Conservation (phyloP, 805 yeast species). For the Ogataea dorogensis region DNA sequence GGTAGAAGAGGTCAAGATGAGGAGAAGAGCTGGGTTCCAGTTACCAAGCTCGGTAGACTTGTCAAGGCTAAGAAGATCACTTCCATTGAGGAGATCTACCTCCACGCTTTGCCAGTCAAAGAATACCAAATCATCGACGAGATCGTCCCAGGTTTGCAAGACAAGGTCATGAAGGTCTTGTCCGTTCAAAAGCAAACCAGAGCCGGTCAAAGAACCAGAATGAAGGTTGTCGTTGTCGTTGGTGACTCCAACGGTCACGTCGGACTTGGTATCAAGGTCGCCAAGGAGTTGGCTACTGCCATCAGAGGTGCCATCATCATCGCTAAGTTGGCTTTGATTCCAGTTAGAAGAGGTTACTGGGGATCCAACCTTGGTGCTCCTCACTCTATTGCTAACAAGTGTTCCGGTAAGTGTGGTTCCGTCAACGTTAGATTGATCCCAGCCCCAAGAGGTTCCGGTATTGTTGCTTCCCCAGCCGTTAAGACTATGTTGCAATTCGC, state of each 20-base stretch:
- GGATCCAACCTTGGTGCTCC: constrained; percentile 99
- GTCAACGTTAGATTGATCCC: constrained; percentile 98
- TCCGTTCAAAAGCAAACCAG: constrained; percentile 99
- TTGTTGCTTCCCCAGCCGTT: constrained; percentile 99
- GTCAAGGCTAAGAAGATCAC: constrained; percentile 98
- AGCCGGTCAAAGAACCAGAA: constrained; percentile 99
- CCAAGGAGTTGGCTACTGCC: constrained; percentile 99
- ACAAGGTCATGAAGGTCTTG: constrained; percentile 99
- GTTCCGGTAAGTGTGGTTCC: constrained; percentile 99
- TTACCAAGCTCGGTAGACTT: constrained; percentile 99
- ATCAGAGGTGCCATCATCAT: constrained; percentile 99
- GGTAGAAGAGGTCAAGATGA: constrained; percentile 80
- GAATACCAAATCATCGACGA: constrained; percentile 98
- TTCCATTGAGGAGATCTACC: constrained; percentile 96
- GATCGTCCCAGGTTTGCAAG: constrained; percentile 92
- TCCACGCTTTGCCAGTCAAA: constrained; percentile 99
- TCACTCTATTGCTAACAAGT: constrained; percentile 96
- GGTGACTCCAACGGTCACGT: constrained; percentile 99
- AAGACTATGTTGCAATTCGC: constrained; percentile 98
- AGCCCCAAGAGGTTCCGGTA: constrained; percentile 99
- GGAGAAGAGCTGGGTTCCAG: constrained; percentile 99
- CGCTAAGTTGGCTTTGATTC: constrained; percentile 97
- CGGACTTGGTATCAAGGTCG: constrained; percentile 99
- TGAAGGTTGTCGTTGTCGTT: constrained; percentile 99
- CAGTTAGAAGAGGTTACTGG: constrained; percentile 99